phyloP scores from a whole-genome alignment of 2,329 filamentous ascomycete species.

The Cladosporium halotolerans region DNA sequence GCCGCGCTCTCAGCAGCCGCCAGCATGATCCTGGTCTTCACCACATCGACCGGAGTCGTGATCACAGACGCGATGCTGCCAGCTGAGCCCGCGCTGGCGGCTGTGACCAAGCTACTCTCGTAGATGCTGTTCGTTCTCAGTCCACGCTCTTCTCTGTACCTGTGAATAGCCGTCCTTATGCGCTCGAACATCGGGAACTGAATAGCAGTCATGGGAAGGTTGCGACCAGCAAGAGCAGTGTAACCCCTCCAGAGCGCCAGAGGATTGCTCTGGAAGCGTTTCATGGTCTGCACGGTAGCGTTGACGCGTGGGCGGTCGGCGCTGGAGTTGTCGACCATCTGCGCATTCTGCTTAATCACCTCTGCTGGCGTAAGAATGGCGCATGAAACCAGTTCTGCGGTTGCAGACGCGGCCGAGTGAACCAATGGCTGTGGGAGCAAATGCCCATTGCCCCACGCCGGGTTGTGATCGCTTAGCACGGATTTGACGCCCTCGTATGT shows the following conservation, averaged over 20 bases:
- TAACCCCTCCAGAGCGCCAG: slow-evolving; percentile 64
- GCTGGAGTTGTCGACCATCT: slow-evolving; percentile 58
- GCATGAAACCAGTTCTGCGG: slow-evolving; percentile 78
- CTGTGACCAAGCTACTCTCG: slow-evolving; percentile 67
- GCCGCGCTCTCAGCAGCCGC: slow-evolving; percentile 43
- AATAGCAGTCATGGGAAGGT: slow-evolving; percentile 79
- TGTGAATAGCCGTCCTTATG: slow-evolving; percentile 50
- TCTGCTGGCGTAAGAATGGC: slow-evolving; percentile 82
- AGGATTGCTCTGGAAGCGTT: slow-evolving; percentile 50
- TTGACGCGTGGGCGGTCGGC: slow-evolving; percentile 29
- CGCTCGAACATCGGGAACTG: slow-evolving; percentile 85
- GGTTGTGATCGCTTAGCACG: slow-evolving; percentile 48
- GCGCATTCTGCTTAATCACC: slow-evolving; percentile 89
- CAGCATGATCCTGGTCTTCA: slow-evolving; percentile 88
- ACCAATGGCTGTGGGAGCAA: slow-evolving; percentile 61
- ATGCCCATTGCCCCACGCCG: slow-evolving; percentile 35
- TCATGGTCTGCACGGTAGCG: slow-evolving; percentile 52
- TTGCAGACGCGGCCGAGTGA: slow-evolving; percentile 66
- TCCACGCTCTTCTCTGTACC: slow-evolving; percentile 36
- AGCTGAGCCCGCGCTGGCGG: slow-evolving; percentile 64
- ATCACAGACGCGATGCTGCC: slow-evolving; percentile 69
- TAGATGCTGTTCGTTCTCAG: slow-evolving; percentile 42
- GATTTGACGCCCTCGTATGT: slow-evolving; percentile 76
- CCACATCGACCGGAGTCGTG: slow-evolving; percentile 84
- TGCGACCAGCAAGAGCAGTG: slow-evolving; percentile 71